phyloP scores from a whole-genome alignment of 2,329 filamentous ascomycete species.

The Alternaria dauci region DNA sequence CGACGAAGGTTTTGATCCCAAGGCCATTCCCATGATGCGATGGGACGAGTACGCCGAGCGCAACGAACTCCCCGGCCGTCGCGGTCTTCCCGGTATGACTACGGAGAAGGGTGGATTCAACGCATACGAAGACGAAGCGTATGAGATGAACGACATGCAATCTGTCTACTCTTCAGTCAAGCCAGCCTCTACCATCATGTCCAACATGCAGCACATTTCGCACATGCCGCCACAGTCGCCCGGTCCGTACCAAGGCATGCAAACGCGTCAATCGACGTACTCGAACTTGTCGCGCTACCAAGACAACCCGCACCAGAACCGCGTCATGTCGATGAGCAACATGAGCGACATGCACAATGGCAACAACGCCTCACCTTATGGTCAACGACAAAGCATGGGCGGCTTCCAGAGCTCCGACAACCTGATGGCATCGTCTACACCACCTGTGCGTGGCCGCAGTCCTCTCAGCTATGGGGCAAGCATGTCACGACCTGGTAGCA shows the following conservation, averaged over 20 bases:
- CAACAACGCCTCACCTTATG: slow-evolving; percentile 47
- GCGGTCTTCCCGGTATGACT: slow-evolving; percentile 65
- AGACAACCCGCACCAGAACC: slow-evolving; percentile 65
- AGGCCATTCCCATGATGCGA: slow-evolving; percentile 89
- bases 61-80: slow-evolving; percentile 91
- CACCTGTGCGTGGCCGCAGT: slow-evolving; percentile 55
- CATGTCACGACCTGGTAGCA: slow-evolving; percentile 62
- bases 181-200: slow-evolving; percentile 84
- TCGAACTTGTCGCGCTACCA: slow-evolving; percentile 71
- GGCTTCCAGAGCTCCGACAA: slow-evolving; percentile 55
- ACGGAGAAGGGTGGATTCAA: slow-evolving; percentile 68
- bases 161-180: slow-evolving; percentile 94
- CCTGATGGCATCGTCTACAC: slow-evolving; percentile 49
- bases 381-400: slow-evolving; percentile 51
- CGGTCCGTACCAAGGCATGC: slow-evolving; percentile 71
- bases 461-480: slow-evolving; percentile 58
- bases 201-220: slow-evolving; percentile 75
- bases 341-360: slow-evolving; percentile 55
- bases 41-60: slow-evolving; percentile 94
- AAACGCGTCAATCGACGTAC: slow-evolving; percentile 75
- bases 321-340: slow-evolving; percentile 68
- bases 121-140: slow-evolving; percentile 76
- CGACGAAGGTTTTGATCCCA: slow-evolving; percentile 86
- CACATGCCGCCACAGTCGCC: slow-evolving; percentile 85
- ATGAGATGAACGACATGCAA: slow-evolving; percentile 98